Evolutionary conservation across 2,329 filamentous ascomycete species (phyloP).

Genomic region (Pseudogymnoascus sp.): DNA sequence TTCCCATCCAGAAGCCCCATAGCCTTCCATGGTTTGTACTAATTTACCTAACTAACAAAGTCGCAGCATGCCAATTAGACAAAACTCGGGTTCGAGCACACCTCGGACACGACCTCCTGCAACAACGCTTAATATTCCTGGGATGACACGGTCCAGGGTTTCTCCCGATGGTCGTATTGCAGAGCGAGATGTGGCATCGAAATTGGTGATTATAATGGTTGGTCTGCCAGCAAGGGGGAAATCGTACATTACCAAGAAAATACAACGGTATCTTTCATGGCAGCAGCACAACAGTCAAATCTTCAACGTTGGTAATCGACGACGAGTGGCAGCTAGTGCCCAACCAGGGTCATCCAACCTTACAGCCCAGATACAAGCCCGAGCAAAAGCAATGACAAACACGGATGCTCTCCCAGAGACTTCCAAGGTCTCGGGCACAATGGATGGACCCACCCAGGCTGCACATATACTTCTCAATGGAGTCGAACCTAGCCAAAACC

Average conservation of each 20-base stretch:
- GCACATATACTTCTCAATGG: slow-evolving; percentile 55
- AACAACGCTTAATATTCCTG: slow-evolving; percentile 93
- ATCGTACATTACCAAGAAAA: slow-evolving; percentile 98
- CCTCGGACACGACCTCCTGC: slow-evolving; percentile 75
- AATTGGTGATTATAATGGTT: slow-evolving; percentile 98
- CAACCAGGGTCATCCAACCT: slow-evolving; percentile 21
- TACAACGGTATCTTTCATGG: slow-evolving; percentile 93
- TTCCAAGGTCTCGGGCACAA: slow-evolving; percentile 18
- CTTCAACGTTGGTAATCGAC: slow-evolving; percentile 93
- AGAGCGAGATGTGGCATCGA: slow-evolving; percentile 87
- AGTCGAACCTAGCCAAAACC: slow-evolving; percentile 22
- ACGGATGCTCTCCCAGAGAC: slow-evolving; percentile 16
- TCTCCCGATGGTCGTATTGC: slow-evolving; percentile 94
- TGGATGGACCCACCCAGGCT: slow-evolving; percentile 40
- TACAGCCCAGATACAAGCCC: slow-evolving; percentile 10
- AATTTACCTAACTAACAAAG: neutral
- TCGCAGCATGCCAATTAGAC: slow-evolving; percentile 57
- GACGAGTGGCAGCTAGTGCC: slow-evolving; percentile 68
- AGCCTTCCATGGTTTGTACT: neutral
- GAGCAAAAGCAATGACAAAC: slow-evolving; percentile 22
- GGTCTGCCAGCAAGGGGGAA: slow-evolving; percentile 92
- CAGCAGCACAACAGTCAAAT: slow-evolving; percentile 92
- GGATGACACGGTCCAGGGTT: slow-evolving; percentile 88
- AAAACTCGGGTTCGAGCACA: slow-evolving; percentile 70
- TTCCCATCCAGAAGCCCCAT: neutral